Base-by-base conservation (phyloP, 2,329 filamentous ascomycete genomes). In the Fusarium pininemorale region DNA sequence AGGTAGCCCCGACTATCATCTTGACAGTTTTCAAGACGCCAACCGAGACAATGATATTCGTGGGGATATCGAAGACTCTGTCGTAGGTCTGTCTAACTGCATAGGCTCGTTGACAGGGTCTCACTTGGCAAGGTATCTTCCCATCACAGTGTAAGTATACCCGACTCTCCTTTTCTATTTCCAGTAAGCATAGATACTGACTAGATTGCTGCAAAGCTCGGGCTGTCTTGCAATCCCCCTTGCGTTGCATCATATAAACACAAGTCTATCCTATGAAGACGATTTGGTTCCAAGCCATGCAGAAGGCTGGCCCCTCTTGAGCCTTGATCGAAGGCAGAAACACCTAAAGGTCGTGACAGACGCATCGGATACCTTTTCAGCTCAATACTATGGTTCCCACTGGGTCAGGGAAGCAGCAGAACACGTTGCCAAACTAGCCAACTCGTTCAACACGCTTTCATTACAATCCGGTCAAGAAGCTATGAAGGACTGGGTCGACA, bases 281-380 rank as follows among this genome's bases (percentile, higher is more conserved):
- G 30, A 35, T 0, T 0, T 8, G 11, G 8, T 11, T 6, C 12
- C 48, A 5, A 20, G 12, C 2, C 48, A 11, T 51, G 24, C 24
- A 24, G 24, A 24, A 15, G 16, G 6, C 0, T 51, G 48, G 48
- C 30, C 12, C 0, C 4, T 4, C 6, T 4, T 51, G 3, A 10
- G 12, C 5, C 4, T 35, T 1, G 12, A 51, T 2, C n/a, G 22
- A 0, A 5, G 1, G 0, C 30, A 51, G 3, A 24, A 11, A 24
- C 59, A 32, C 6, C 50, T 62, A 7, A 32, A 47, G 14, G 30
- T 32, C 14, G 7, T 62, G 13, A 3, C 10, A 39, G 32, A 47
- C 6, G 51, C 59, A 18, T 2, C 22, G 0, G 41, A 57, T 15
- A 32, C 26, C 3, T 63, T 57, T 0, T 57, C 55, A 1, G 5